A percentile compares a stretch with the other conserved stretches of the same genome.
These are phyloP conservation scores for Ananas comosus DNA, from an alignment of 176 grass and related monocot genomes.

Conservation along the genomic window DNA sequence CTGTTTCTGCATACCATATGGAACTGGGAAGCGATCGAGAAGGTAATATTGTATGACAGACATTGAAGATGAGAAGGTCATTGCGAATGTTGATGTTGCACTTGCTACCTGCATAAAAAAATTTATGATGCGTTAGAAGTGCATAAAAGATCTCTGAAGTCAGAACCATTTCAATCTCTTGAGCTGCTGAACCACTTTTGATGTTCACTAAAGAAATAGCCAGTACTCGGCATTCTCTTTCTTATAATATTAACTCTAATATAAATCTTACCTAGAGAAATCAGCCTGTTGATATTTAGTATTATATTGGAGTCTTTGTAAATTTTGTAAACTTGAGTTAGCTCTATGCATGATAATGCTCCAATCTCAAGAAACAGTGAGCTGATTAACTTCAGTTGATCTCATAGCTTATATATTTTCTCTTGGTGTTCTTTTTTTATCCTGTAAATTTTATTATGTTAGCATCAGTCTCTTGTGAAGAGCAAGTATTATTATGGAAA, in stretches of 20 bases:
- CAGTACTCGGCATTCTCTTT: too few relatives aligned
- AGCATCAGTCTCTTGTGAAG: too few relatives aligned
- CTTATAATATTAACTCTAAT: too few relatives aligned
- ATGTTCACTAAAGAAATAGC: too few relatives aligned
- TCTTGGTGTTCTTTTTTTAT: too few relatives aligned
- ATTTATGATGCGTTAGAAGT: background rate
- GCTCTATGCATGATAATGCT: background rate
- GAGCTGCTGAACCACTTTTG: background rate
- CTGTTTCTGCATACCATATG: constrained; percentile 13
- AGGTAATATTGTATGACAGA: constrained; percentile 25
- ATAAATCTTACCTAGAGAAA: too few relatives aligned
- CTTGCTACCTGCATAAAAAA: constrained; percentile 15
- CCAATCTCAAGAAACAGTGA: too few relatives aligned
- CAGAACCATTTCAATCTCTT: background rate
- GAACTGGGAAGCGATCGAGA: constrained; percentile 17
- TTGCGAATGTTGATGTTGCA: constrained; percentile 21
- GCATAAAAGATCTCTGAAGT: background rate
- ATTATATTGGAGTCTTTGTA: background rate
- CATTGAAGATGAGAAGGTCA: constrained; percentile 21
- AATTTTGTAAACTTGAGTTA: background rate
- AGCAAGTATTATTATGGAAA: background rate
- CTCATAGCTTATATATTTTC: too few relatives aligned
- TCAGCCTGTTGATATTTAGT: too few relatives aligned
- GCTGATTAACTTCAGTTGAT: too few relatives aligned
- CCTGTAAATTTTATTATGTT: too few relatives aligned